Base-by-base conservation (phyloP, 148 eudicot species). In the Chenopodium quinoa region DNA sequence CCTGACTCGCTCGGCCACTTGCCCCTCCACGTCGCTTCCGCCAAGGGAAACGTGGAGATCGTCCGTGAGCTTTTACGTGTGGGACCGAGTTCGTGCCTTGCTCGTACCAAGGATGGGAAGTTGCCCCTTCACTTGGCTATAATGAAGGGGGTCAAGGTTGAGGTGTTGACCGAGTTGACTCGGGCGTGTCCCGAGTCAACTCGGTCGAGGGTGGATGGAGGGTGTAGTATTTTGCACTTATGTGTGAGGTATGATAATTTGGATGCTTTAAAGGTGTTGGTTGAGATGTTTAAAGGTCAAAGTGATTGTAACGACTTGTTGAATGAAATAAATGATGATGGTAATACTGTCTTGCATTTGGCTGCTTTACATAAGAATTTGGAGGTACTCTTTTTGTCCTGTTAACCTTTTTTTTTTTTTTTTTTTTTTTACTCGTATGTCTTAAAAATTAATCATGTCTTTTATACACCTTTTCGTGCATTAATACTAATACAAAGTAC, bases 21-120 rank as follows among this genome's bases (percentile, higher is more conserved):
- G 20, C 87, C 87, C 74, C 89, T 87, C 31, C 87, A 87, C 64
- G 29, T 85, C 0, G 87, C 89, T 0, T 64, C 86, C 0, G 80
- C 82, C 16, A 77, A 83, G 52, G 89, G 89, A 0, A 17, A 80
- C 68, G 29, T 46, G n/a, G 82, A 63, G 29, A 79, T 87, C 17
- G 75, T 78, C 1, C 50, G 84, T 3, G 82, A 79, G 54, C 71
- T 87, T 12, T n/a, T 83, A 50, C 74, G 71, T 17, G 78, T 78
- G 71, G 71, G 63, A 14, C 66, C 65, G 3, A 56, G 25, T 5
- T 46, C 83, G 11, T 48, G 79, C 74, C 22, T 66, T 16, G 29
- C 58, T 10, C 72, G 74, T 10, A 71, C 75, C 58, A 82, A 84
- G 76, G 87, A 77, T 23, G 87, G 82, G 25, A 75, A 66, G 68